These are phyloP conservation scores for Schrenkiella parvula DNA, from an alignment of 345 rosid species.

Conservation along the genomic window DNA sequence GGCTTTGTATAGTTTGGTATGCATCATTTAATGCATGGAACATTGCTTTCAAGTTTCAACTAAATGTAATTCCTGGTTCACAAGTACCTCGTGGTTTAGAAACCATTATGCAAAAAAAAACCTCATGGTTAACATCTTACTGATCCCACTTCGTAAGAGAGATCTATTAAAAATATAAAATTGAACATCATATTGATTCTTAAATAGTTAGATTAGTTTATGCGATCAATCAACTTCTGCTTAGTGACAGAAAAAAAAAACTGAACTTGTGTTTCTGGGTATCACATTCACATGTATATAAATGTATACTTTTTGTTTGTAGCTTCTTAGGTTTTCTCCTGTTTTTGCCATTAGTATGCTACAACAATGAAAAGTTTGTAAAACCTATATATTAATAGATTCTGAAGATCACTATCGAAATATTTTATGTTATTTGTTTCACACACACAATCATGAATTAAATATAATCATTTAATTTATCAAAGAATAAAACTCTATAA, in stretches of 20 bases:
- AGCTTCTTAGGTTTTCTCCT: neutral
- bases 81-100: neutral
- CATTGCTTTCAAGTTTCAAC: slow-evolving; percentile 9
- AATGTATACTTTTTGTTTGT: neutral
- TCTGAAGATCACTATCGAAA: neutral
- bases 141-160: neutral
- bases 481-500: no score
- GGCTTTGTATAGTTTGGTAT: slow-evolving; percentile 27
- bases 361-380: neutral
- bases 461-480: neutral
- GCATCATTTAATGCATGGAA: slow-evolving; percentile 25
- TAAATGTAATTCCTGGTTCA: neutral
- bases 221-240: neutral
- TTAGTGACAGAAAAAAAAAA: neutral
- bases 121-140: neutral
- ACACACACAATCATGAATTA: neutral
- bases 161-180: neutral
- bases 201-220: neutral
- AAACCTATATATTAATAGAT: neutral
- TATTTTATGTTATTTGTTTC: neutral
- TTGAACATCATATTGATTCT: neutral
- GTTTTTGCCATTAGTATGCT: neutral
- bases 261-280: neutral
- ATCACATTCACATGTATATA: neutral
- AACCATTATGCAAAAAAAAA: no score